Conservation (phyloP, 2,329 filamentous ascomycete genomes). For the Trichoderma breve region DNA sequence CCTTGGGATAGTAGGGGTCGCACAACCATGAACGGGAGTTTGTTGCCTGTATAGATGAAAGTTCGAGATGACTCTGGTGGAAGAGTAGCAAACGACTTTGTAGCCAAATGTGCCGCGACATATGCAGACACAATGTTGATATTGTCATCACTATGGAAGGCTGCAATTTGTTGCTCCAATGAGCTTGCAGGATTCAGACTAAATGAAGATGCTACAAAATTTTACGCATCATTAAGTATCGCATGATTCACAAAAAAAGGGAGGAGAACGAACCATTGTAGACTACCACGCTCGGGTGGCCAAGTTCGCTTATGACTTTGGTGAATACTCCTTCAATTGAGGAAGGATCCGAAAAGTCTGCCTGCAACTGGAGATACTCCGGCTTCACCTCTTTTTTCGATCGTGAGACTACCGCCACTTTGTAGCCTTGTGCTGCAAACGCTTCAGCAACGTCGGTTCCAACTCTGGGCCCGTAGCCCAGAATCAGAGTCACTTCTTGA, state of each 20-base stretch:
- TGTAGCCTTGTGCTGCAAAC: not conserved
- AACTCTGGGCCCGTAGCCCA: not conserved
- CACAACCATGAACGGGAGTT: slow-evolving; percentile 24
- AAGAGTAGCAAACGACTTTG: not conserved
- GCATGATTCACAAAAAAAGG: not conserved
- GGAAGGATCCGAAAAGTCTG: not conserved
- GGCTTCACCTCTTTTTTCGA: not conserved
- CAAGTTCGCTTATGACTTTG: not conserved
- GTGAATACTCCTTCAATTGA: not conserved
- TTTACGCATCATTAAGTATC: not conserved
- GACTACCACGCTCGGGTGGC: not conserved
- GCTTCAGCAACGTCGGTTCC: not conserved
- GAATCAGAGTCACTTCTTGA: not conserved
- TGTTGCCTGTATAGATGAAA: slow-evolving; percentile 3
- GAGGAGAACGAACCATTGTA: not conserved
- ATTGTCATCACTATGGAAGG: not conserved
- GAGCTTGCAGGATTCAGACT: not conserved
- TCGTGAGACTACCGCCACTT: not conserved
- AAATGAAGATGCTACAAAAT: not conserved
- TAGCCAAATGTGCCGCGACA: not conserved
- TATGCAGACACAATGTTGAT: not conserved
- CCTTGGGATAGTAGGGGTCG: slow-evolving; percentile 37
- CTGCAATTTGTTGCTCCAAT: not conserved
- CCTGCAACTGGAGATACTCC: not conserved
- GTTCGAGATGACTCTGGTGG: not conserved